Conservation (phyloP, 1,284 basidiomycete genomes). For the Xerocomus nothofagi region DNA sequence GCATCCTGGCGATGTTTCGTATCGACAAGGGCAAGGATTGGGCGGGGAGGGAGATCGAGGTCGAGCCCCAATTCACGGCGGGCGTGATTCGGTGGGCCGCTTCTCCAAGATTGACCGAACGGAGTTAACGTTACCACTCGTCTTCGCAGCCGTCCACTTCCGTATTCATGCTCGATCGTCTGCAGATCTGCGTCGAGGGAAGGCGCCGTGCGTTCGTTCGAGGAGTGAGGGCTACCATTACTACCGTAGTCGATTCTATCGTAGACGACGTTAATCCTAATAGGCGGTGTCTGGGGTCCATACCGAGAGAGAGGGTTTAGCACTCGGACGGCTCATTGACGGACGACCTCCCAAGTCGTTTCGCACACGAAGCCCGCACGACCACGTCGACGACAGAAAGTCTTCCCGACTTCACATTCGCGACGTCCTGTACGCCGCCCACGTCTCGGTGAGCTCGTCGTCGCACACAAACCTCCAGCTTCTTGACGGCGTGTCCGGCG, state of each 20-base stretch:
- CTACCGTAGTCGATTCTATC: neutral
- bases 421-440: constrained; percentile 11
- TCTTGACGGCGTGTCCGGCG: constrained; percentile 10
- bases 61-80: constrained; percentile 34
- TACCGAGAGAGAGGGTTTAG: no score
- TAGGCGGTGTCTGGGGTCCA: constrained; percentile 28
- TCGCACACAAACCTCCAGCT: neutral
- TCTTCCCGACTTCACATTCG: neutral
- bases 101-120: constrained; percentile 8
- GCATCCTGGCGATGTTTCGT: constrained; percentile 32
- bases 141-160: constrained; percentile 32
- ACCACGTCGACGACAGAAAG: constrained; percentile 17
- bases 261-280: constrained; percentile 1
- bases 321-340: constrained; percentile 1
- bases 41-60: constrained; percentile 24
- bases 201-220: constrained; percentile 16
- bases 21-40: constrained; percentile 29
- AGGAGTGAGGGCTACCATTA: constrained; percentile 9
- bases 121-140: constrained; percentile 17
- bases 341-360: neutral
- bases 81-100: constrained; percentile 33
- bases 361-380: constrained; percentile 19
- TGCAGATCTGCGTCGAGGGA: constrained; percentile 33
- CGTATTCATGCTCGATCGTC: constrained; percentile 33
- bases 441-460: constrained; percentile 19